A percentile compares a stretch with the other conserved stretches of the same genome.
These are phyloP conservation scores for Penicillium sp. DNA, from an alignment of 2,329 filamentous ascomycete genomes.

Conservation along the genomic window DNA sequence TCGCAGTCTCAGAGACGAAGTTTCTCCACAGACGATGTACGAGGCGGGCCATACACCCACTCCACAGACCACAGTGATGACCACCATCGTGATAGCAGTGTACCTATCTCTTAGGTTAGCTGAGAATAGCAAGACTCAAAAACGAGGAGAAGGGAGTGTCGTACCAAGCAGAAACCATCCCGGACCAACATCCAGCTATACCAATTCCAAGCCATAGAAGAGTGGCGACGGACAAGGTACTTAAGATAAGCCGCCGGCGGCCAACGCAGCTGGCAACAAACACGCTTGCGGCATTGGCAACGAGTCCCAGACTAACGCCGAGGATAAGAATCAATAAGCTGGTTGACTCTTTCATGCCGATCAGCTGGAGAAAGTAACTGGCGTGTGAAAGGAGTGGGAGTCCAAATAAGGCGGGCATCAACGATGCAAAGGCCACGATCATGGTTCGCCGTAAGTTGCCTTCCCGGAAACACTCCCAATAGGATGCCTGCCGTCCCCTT, in stretches of 20 bases:
- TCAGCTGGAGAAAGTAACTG: conserved; percentile 42
- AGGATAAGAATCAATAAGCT: conserved; percentile 47
- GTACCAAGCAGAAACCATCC: conserved; percentile 42
- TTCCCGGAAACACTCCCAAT: conserved; percentile 27
- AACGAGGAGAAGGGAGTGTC: not conserved
- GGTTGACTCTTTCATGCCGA: conserved; percentile 30
- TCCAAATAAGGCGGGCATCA: conserved; percentile 48
- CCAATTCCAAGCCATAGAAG: conserved; percentile 49
- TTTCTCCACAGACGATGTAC: conserved; percentile 37
- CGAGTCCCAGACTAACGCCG: conserved; percentile 47
- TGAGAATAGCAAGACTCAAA: not conserved
- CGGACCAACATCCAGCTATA: conserved; percentile 47
- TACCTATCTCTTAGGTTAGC: too few relatives aligned
- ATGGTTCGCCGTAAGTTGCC: conserved; percentile 29
- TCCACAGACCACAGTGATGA: conserved; percentile 43
- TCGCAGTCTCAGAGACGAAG: conserved; percentile 37
- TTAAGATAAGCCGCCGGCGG: conserved; percentile 36
- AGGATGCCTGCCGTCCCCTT: conserved; percentile 24
- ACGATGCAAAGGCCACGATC: conserved; percentile 41
- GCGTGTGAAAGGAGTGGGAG: conserved; percentile 45
- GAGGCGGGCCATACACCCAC: conserved; percentile 38
- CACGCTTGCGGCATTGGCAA: conserved; percentile 47
- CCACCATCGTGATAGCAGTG: conserved; percentile 45
- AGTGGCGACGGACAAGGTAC: conserved; percentile 26
- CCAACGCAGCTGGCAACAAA: conserved; percentile 46